Conservation (phyloP, 2,329 filamentous ascomycete genomes). For the Hymenoscyphus occultus region DNA sequence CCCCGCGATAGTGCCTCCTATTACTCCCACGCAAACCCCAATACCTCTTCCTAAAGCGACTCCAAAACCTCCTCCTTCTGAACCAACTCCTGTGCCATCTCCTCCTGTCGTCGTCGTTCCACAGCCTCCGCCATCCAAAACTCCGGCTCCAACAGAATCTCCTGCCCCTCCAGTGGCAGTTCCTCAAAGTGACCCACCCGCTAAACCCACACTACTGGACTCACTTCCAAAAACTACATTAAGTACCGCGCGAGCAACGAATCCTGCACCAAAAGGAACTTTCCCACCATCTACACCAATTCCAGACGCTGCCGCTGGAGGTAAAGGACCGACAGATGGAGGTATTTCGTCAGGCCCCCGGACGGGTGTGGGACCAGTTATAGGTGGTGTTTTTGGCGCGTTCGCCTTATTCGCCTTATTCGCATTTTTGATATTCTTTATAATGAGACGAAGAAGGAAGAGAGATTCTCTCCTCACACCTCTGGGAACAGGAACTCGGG, state of each 20-base stretch:
- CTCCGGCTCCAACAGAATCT: constrained; percentile 28
- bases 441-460: constrained; percentile 24
- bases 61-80: constrained; percentile 6
- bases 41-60: background rate
- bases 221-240: constrained; percentile 13
- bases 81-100: constrained; percentile 9
- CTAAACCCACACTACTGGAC: constrained; percentile 18
- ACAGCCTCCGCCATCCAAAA: constrained; percentile 27
- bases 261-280: background rate
- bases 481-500: constrained; percentile 20
- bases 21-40: constrained; percentile 8
- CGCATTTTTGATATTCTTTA: constrained; percentile 30
- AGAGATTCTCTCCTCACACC: constrained; percentile 31
- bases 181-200: constrained; percentile 27
- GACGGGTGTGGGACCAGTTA: constrained; percentile 25
- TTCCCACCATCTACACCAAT: constrained; percentile 13
- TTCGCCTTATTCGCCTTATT: constrained; percentile 31
- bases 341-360: constrained; percentile 26
- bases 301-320: constrained; percentile 16
- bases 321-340: constrained; percentile 18
- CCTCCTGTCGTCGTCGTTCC: constrained; percentile 13
- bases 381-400: constrained; percentile 33
- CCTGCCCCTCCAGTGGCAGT: constrained; percentile 27
- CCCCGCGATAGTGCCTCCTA: background rate
- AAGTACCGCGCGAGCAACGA: background rate